Percentiles rank a stretch among this genome's conserved stretches.
These are phyloP conservation scores for Ascocoryne sarcoides DNA, from an alignment of 2,329 filamentous ascomycete species.

Conservation along the genomic window DNA sequence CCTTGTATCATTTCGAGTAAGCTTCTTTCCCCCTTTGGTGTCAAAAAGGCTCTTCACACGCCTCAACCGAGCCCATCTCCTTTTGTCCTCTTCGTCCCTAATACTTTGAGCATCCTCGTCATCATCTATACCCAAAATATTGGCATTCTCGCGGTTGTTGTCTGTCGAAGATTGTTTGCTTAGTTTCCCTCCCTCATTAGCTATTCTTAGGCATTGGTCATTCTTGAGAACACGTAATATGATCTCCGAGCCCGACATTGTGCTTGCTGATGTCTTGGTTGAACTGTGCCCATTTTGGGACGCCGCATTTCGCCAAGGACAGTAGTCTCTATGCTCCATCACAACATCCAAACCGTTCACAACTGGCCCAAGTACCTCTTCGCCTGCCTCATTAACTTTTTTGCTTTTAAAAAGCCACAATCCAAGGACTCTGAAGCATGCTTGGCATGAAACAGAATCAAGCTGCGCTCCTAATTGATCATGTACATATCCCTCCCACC, in stretches of 20 bases:
- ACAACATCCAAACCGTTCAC: conserved; percentile 62
- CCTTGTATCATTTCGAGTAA: neutral
- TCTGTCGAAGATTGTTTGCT: conserved; percentile 2
- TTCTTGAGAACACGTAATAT: conserved; percentile 48
- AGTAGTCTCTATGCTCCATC: conserved; percentile 72
- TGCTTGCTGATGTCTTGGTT: conserved; percentile 24
- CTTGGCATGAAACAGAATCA: conserved; percentile 55
- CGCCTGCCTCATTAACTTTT: conserved; percentile 46
- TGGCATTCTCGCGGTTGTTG: conserved; percentile 4
- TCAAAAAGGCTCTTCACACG: conserved; percentile 65
- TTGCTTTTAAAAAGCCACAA: conserved; percentile 90
- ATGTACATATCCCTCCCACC: conserved; percentile 54
- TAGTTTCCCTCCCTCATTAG: conserved; percentile 12
- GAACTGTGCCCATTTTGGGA: conserved; percentile 44
- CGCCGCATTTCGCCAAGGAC: conserved; percentile 63
- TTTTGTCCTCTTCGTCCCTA: conserved; percentile 56
- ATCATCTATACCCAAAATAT: conserved; percentile 13
- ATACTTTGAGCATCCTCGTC: conserved; percentile 32
- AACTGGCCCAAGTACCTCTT: conserved; percentile 44
- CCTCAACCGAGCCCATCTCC: conserved; percentile 62
- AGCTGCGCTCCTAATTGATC: conserved; percentile 22
- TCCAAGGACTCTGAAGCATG: conserved; percentile 80
- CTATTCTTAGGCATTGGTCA: conserved; percentile 34
- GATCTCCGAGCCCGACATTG: conserved; percentile 45
- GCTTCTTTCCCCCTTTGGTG: conserved; percentile 49